Base-by-base conservation (phyloP, 2,329 filamentous ascomycete genomes). In the Torrubiella hemipterigena region DNA sequence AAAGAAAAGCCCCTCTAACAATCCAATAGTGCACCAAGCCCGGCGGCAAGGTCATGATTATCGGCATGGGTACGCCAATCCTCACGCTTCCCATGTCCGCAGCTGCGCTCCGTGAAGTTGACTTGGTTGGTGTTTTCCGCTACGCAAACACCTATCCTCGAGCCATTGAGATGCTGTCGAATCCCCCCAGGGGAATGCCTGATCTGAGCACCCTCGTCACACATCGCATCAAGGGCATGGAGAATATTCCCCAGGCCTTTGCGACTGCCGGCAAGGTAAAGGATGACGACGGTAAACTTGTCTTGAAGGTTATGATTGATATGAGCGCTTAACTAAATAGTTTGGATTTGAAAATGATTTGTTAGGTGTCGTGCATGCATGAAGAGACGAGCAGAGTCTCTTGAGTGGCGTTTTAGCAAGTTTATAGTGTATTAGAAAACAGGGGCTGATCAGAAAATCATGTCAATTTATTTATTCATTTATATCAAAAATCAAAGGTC, bases 141-240 rank as follows among this genome's bases (percentile, higher is more conserved):
- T 83, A 83, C 43, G 76, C 75, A n/a, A 77, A 85, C 56, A 81
- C 79, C 1, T 89, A 87, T 49, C 65, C 69, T 7, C 49, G 54
- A 19, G 67, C 63, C 33, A 68, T 73, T 35, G 50, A 63, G 35
- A 53, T 73, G 30, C 49, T 73, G 16, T 47, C 69, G 47, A 49
- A 67, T 51, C 53, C 49, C 17, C 59, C 65, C 14, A 53, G 56
- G 4, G 51, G 62, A 10, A 62, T 81, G 39, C 80, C 78, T 0
- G 71, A 79, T 39, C 63, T 87, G 37, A 62, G 64, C 16, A 75
- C 72, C 50, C 59, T 87, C 26, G 67, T 86, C 17, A 86, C 81
- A 7, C 82, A 87, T 49, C 62, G 73, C 6, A 81, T 73, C 50
- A 63, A 59, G 29, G 80, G 80, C 0, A 53, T 87, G 29, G 69